Conservation (phyloP, 257 asterid genomes). For the Solanum tacnaense region DNA sequence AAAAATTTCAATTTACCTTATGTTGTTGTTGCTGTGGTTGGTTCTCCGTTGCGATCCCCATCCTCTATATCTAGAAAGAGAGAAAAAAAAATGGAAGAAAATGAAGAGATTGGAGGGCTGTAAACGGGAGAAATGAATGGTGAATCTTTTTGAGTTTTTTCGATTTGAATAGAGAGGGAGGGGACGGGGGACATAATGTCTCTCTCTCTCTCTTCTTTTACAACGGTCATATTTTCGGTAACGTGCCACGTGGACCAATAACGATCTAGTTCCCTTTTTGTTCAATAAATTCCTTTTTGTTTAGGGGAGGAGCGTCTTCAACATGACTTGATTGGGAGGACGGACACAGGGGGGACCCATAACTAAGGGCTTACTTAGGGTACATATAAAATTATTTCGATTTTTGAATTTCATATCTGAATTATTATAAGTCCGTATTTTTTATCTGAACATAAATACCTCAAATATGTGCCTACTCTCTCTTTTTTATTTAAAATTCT, state of each 20-base stretch:
- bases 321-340: not conserved
- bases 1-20: conserved; percentile 21
- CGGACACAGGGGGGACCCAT: too few relatives aligned
- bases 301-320: not conserved
- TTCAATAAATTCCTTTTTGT: not conserved
- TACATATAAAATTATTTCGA: too few relatives aligned
- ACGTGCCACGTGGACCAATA: conserved; percentile 4
- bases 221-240: conserved; percentile 14
- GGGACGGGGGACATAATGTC: not conserved
- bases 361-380: too few relatives aligned
- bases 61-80: not conserved
- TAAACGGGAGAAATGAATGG: not conserved
- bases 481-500: too few relatives aligned
- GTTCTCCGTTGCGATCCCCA: conserved; percentile 47
- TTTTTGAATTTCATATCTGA: too few relatives aligned
- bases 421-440: too few relatives aligned
- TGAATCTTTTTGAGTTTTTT: not conserved
- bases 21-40: conserved; percentile 29
- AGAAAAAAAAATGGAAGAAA: not conserved
- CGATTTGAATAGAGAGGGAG: not conserved
- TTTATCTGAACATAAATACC: too few relatives aligned
- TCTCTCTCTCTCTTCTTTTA: not conserved
- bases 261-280: not conserved
- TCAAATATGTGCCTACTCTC: too few relatives aligned
- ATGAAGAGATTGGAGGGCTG: not conserved